Percentiles rank a stretch among this genome's conserved stretches.
phyloP scores from a whole-genome alignment of 106 monocot species.

The Chionographis japonica region DNA sequence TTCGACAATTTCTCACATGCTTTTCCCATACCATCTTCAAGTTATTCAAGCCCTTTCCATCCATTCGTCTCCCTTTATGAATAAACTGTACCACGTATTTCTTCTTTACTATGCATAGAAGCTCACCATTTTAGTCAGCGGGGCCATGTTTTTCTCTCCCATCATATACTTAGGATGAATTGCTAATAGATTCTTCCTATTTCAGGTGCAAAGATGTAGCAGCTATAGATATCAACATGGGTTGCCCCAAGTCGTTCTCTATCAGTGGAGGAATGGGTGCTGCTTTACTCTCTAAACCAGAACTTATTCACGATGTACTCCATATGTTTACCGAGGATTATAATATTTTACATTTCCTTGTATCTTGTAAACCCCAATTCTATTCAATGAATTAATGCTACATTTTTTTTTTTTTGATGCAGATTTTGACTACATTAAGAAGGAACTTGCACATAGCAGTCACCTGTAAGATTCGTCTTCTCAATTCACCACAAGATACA shows the following conservation, averaged over 20 bases:
- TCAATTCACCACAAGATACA: conserved; percentile 58
- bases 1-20: too few species aligned
- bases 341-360: neutral
- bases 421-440: conserved; percentile 92
- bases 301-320: conserved; percentile 98
- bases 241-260: conserved; percentile 92
- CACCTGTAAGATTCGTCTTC: conserved; percentile 92
- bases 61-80: too few species aligned
- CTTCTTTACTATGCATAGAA: too few species aligned
- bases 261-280: conserved; percentile 99
- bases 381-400: neutral
- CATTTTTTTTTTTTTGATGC: conserved; percentile 6
- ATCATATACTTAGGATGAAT: neutral
- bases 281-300: conserved; percentile 95
- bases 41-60: too few species aligned
- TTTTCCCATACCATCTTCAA: too few species aligned
- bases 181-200: conserved; percentile 1
- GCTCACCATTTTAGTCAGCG: too few species aligned
- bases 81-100: too few species aligned
- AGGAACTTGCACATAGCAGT: conserved; percentile 78
- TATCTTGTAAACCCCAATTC: neutral
- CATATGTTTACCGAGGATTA: conserved; percentile 6
- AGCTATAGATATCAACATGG: conserved; percentile 99
- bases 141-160: too few species aligned
- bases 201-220: conserved; percentile 85